phyloP scores from a whole-genome alignment of 768 basidiomycete species.

The Suillus weaverae region DNA sequence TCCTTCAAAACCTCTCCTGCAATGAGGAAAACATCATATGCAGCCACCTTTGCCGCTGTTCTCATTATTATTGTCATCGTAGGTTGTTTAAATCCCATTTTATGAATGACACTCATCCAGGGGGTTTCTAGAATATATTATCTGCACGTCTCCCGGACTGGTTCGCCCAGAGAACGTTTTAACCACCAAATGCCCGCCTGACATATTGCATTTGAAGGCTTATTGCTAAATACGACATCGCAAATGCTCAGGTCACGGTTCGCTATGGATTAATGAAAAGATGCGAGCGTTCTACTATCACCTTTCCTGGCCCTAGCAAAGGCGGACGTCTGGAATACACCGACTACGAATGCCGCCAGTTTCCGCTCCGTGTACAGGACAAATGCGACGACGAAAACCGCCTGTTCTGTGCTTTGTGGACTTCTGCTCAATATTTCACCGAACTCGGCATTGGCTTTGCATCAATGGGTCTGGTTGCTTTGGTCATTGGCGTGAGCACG shows the following conservation, averaged over 20 bases:
- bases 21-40: slow-evolving; percentile 74
- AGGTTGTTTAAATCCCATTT: slow-evolving; percentile 22
- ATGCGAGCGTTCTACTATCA: slow-evolving; percentile 54
- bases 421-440: slow-evolving; percentile 65
- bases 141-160: slow-evolving; percentile 63
- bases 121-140: slow-evolving; percentile 49
- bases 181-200: slow-evolving; percentile 19
- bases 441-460: slow-evolving; percentile 67
- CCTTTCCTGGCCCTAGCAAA: slow-evolving; percentile 46
- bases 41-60: slow-evolving; percentile 59
- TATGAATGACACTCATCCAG: neutral
- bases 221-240: slow-evolving; percentile 40
- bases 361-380: slow-evolving; percentile 55
- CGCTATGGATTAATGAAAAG: slow-evolving; percentile 59
- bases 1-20: slow-evolving; percentile 7
- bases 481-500: slow-evolving; percentile 70
- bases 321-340: slow-evolving; percentile 49
- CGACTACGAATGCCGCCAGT: slow-evolving; percentile 61
- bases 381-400: slow-evolving; percentile 53
- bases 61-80: slow-evolving; percentile 52
- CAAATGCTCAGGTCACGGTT: slow-evolving; percentile 47
- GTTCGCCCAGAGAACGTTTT: slow-evolving; percentile 39
- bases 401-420: slow-evolving; percentile 66
- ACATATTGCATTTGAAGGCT: slow-evolving; percentile 39
- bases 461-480: slow-evolving; percentile 52